phyloP scores from a whole-genome alignment of 2,329 filamentous ascomycete genomes.

The Colletotrichum abscissum region DNA sequence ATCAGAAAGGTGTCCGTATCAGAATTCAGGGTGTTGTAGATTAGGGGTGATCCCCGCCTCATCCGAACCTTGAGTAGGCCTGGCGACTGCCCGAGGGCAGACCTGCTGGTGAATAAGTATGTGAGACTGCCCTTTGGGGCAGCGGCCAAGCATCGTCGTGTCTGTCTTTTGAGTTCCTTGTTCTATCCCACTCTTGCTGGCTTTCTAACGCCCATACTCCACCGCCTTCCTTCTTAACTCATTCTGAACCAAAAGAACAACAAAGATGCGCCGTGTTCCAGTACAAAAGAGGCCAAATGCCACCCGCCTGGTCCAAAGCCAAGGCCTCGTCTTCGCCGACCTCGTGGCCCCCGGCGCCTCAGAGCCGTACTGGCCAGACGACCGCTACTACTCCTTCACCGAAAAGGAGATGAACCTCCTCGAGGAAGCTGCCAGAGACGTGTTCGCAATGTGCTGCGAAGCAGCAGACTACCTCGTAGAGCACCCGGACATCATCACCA shows the following conservation, averaged over 20 bases:
- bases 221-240: no score
- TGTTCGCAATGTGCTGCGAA: slow-evolving; percentile 21
- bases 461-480: slow-evolving; percentile 15
- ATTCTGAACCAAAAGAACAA: background rate
- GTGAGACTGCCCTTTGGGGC: no score
- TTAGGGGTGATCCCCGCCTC: background rate
- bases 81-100: background rate
- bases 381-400: slow-evolving; percentile 19
- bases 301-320: slow-evolving; percentile 16
- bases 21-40: background rate
- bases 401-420: background rate
- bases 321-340: slow-evolving; percentile 17
- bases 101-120: background rate
- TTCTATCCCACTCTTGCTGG: no score
- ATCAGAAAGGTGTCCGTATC: background rate
- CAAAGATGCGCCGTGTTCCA: slow-evolving; percentile 8
- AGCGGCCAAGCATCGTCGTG: no score
- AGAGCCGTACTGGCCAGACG: slow-evolving; percentile 17
- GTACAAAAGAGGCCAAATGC: background rate
- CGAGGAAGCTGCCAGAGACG: background rate
- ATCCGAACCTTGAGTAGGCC: background rate
- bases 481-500: background rate
- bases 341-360: background rate
- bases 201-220: no score
- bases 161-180: no score